Percentiles rank a stretch among this genome's conserved stretches.
These are phyloP conservation scores for Euclidium syriacum DNA, from an alignment of 345 rosid genomes.

Conservation along the genomic window DNA sequence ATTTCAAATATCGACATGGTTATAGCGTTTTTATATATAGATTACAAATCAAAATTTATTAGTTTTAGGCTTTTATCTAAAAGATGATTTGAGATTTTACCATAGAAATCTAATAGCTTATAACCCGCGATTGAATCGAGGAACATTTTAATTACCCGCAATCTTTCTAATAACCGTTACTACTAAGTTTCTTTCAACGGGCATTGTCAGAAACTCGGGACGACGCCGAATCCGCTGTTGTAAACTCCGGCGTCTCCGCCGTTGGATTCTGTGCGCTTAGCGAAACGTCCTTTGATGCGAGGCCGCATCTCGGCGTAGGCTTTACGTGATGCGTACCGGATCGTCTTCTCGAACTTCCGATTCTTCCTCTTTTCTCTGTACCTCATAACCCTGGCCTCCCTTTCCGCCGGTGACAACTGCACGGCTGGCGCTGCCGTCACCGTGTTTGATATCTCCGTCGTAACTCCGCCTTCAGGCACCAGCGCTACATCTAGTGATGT, in stretches of 20 bases:
- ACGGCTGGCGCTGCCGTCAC: constrained; percentile 31
- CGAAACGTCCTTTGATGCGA: constrained; percentile 82
- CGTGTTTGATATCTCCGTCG: constrained; percentile 45
- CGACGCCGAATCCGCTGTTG: constrained; percentile 59
- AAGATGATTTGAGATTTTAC: too few species aligned
- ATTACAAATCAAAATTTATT: too few species aligned
- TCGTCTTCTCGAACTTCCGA: constrained; percentile 88
- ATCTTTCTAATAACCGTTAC: background rate
- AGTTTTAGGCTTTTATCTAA: too few species aligned
- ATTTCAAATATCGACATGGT: too few species aligned
- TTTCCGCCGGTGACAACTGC: constrained; percentile 66
- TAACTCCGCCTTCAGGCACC: constrained; percentile 62
- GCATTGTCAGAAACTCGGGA: constrained; percentile 36
- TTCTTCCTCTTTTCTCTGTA: constrained; percentile 94
- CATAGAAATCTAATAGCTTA: background rate
- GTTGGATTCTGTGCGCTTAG: constrained; percentile 45
- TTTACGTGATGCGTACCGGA: constrained; percentile 78
- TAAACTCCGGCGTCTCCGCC: constrained; percentile 34
- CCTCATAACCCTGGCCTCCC: constrained; percentile 90
- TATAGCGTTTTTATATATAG: too few species aligned
- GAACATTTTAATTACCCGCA: background rate
- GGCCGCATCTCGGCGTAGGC: constrained; percentile 91
- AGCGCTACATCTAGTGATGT: constrained; percentile 72
- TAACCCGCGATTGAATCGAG: background rate
- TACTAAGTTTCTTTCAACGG: background rate